A percentile compares a stretch with the other conserved stretches of the same genome.
phyloP scores from a whole-genome alignment of 2,329 filamentous ascomycete species.

The Capronia coronata region DNA sequence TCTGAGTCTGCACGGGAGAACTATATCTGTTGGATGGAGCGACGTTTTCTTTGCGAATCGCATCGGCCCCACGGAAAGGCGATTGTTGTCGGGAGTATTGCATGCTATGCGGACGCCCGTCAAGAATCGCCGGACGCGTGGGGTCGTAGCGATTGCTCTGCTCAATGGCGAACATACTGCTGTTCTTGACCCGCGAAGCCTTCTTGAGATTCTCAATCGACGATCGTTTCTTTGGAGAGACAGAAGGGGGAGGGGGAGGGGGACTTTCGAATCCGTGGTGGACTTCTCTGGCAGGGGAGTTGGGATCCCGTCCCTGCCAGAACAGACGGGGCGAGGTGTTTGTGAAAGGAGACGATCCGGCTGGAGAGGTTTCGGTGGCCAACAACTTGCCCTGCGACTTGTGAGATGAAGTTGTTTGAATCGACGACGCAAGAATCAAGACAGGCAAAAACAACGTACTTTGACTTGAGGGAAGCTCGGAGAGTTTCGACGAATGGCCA shows the following conservation, averaged over 20 bases:
- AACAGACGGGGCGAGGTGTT: conserved; percentile 71
- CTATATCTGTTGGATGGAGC: conserved; percentile 27
- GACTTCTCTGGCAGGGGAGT: conserved; percentile 68
- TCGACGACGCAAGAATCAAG: background rate
- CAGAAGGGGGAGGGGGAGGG: conserved; percentile 57
- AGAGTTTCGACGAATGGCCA: conserved; percentile 82
- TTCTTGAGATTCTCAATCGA: conserved; percentile 94
- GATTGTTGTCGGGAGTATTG: conserved; percentile 14
- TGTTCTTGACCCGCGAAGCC: conserved; percentile 94
- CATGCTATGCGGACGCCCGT: conserved; percentile 54
- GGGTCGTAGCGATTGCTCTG: conserved; percentile 91
- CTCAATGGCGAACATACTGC: conserved; percentile 91
- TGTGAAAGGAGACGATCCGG: conserved; percentile 70
- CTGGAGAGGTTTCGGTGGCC: conserved; percentile 70
- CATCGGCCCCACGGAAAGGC: conserved; percentile 31
- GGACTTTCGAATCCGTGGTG: conserved; percentile 51
- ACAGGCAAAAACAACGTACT: conserved; percentile 44
- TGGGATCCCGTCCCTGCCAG: conserved; percentile 73
- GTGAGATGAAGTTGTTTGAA: conserved; percentile 1
- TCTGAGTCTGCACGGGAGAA: conserved; percentile 40
- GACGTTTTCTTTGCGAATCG: conserved; percentile 48
- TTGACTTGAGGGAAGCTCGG: conserved; percentile 79
- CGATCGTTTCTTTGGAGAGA: conserved; percentile 70
- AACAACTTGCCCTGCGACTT: conserved; percentile 38
- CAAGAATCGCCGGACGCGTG: conserved; percentile 65